Base-by-base conservation (phyloP, 176 grass and related monocot genomes). In the Zoysia japonica region DNA sequence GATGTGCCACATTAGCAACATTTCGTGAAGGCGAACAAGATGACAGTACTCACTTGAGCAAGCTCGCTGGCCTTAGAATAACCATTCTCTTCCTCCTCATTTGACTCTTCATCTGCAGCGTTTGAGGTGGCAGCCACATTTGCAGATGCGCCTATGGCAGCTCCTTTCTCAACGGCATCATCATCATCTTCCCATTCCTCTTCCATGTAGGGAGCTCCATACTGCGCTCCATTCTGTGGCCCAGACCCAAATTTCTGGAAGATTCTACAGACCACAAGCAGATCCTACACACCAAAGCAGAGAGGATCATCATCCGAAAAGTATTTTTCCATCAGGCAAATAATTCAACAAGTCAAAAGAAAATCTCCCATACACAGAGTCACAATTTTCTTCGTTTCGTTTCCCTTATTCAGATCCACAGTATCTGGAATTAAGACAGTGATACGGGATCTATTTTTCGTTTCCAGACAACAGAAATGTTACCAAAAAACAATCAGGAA, bases 131-230 rank as follows among this genome's bases (percentile, higher is more conserved):
- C 43, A 64, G 80, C 41, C 17, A 71, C 52, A 48, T 72, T 51
- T 6, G 44, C 59, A 65, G 72, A 42, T 20, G 57, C 0, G 6
- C 42, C 76, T 57, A 14, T 78, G 39, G 80, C 78, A 84, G 80
- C 76, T 72, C 59, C 64, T 48, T 77, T 81, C 57, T 88, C 79
- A 70, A 88, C 56, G 8, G 35, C 85, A 83, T 82, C 87, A 36
- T 73, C 80, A 54, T 92, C 88, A 60, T 97, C 80, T 47, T 98
- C 92, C 95, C 95, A 98, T 82, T 98, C 95, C 78, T 92, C 95
- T 84, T 98, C 95, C 82, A 90, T 64, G 81, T 89, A 98, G 11
- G 95, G 90, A 16, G 95, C 95, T 57, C 95, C 95, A 15, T 97
- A 97, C 35, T 97, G 95, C 11, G 95, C 95, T 66, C 95, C 95